Base-by-base conservation (phyloP, 257 asterid species). In the Avicennia marina region DNA sequence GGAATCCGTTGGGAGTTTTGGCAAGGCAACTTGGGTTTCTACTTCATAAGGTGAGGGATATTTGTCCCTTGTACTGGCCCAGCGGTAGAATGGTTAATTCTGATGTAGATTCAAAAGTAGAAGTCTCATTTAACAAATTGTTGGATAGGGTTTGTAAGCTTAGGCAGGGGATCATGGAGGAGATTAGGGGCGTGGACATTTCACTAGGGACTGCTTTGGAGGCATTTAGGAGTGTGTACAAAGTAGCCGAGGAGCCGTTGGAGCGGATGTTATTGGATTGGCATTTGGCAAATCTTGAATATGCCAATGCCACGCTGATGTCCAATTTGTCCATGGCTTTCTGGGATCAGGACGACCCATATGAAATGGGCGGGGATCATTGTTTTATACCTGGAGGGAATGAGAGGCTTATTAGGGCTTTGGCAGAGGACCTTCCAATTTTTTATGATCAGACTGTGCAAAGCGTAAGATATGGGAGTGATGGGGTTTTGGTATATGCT, bases 291-390 rank as follows among this genome's bases (percentile, higher is more conserved):
- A 91, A 91, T 78, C 80, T 91, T 60, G 98, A 91, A 62, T 91
- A 91, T 53, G 98, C 98, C 1, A 91, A 91, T 72, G 98, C 98
- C 2, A 85, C 98, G 0, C 51, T 91, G 74, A 88, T 91, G 90
- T 88, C 97, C 2, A 86, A 88, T 71, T 58, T 91, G 53, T 91
- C 98, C 4, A 88, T 91, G 95, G 89, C 94, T 2, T 91, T 76
- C 66, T 91, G 98, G 98, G 98, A 91, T 82, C 98, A 91, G 54
- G 98, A 91, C 20, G 98, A 91, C 60, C 98, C 98, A 0, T 91
- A 78, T 54, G 98, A 91, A 72, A 91, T 91, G 98, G 98, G 98
- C 11, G 97, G 98, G 1, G 98, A 91, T 71, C 98, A 91, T 69
- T 91, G 98, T 59, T 91, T 91, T 60, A 84, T 91, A 59, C 98